Evolutionary conservation across 2,329 filamentous ascomycete species (phyloP).

Genomic region (Proliferodiscus dingleyae): DNA sequence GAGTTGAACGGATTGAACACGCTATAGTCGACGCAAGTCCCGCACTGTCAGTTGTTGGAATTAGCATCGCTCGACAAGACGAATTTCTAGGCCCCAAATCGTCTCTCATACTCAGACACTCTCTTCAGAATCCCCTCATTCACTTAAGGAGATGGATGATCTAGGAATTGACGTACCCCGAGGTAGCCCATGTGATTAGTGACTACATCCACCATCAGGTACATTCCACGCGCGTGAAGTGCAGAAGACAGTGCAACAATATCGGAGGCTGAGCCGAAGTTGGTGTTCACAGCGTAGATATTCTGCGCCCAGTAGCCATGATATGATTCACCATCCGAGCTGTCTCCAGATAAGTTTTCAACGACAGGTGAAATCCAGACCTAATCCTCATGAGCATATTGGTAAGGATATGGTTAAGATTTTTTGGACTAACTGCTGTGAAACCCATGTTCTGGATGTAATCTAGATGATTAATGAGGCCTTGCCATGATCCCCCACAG

Average conservation of each 20-base stretch:
- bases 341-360: slow-evolving; percentile 32
- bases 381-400: slow-evolving; percentile 14
- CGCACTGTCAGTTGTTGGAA: slow-evolving; percentile 19
- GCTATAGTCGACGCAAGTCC: slow-evolving; percentile 34
- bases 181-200: slow-evolving; percentile 42
- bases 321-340: slow-evolving; percentile 36
- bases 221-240: slow-evolving; percentile 43
- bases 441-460: slow-evolving; percentile 41
- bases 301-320: slow-evolving; percentile 44
- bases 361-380: slow-evolving; percentile 43
- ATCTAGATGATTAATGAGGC: slow-evolving; percentile 37
- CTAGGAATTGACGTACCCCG: too few relatives aligned
- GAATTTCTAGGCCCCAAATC: too few relatives aligned
- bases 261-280: slow-evolving; percentile 44
- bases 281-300: slow-evolving; percentile 42
- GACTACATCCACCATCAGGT: slow-evolving; percentile 48
- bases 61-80: not conserved
- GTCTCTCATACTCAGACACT: too few relatives aligned
- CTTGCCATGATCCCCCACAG: slow-evolving; percentile 44
- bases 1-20: slow-evolving; percentile 37
- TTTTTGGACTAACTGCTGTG: slow-evolving; percentile 28
- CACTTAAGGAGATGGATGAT: too few relatives aligned
- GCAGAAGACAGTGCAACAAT: slow-evolving; percentile 41
- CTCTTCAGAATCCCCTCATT: too few relatives aligned
- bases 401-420: not conserved